Conservation (phyloP, 2,329 filamentous ascomycete genomes). For the Penicillium sumatraense region DNA sequence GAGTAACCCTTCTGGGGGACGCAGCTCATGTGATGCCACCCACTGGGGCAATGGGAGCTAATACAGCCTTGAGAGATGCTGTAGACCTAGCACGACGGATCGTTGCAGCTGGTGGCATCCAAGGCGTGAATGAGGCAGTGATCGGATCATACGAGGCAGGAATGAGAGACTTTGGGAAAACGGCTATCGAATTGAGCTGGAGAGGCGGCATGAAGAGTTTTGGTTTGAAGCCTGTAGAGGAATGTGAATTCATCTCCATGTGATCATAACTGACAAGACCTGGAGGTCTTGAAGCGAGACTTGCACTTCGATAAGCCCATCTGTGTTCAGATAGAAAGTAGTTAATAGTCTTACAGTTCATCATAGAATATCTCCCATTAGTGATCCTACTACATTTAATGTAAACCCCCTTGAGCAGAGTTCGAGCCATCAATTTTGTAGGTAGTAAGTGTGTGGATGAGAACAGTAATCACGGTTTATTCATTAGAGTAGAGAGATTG, state of each 20-base stretch:
- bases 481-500: constrained; percentile 22
- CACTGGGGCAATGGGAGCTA: constrained; percentile 52
- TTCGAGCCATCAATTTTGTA: too few relatives aligned
- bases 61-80: constrained; percentile 44
- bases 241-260: constrained; percentile 22
- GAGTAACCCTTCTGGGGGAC: constrained; percentile 51
- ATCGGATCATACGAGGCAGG: constrained; percentile 24
- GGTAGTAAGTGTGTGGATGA: background rate
- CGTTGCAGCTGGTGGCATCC: constrained; percentile 10
- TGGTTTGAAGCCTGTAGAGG: constrained; percentile 22
- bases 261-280: too few relatives aligned
- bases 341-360: too few relatives aligned
- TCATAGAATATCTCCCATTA: too few relatives aligned
- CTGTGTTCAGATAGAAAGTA: too few relatives aligned
- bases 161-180: constrained; percentile 25
- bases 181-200: constrained; percentile 27
- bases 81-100: constrained; percentile 37
- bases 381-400: too few relatives aligned
- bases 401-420: too few relatives aligned
- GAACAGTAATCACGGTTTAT: background rate
- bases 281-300: too few relatives aligned
- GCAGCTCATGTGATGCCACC: constrained; percentile 54
- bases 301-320: too few relatives aligned
- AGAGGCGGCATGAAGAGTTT: constrained; percentile 27
- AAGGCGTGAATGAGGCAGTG: background rate